Conservation (phyloP, 2,329 filamentous ascomycete species). For the Zopfia rhizophila region DNA sequence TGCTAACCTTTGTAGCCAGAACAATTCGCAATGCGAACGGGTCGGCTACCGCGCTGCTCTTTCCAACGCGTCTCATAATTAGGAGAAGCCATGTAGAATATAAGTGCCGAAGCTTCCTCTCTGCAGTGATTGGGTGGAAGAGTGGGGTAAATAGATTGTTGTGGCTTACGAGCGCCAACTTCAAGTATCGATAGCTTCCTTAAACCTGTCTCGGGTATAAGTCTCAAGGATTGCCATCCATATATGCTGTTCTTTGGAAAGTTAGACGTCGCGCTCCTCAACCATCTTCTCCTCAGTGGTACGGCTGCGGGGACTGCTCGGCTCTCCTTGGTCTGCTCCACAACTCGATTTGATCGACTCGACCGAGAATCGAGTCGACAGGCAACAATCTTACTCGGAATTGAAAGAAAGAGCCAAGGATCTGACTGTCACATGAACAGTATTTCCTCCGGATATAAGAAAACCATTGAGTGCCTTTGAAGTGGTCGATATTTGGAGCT, state of each 20-base stretch:
- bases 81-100: conserved; percentile 24
- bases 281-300: neutral
- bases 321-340: conserved; percentile 25
- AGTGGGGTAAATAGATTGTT: no score
- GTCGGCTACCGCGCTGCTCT: conserved; percentile 36
- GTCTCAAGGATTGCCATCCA: no score
- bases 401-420: neutral
- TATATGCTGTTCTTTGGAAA: no score
- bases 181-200: no score
- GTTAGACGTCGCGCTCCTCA: no score
- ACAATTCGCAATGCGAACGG: conserved; percentile 52
- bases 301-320: conserved; percentile 21
- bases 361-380: conserved; percentile 27
- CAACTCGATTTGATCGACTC: conserved; percentile 34
- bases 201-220: no score
- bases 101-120: conserved; percentile 3
- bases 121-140: no score
- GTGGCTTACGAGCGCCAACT: no score
- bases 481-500: no score
- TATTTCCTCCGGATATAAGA: no score
- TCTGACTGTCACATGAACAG: no score
- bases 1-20: conserved; percentile 47
- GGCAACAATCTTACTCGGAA: neutral
- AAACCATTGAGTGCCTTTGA: no score
- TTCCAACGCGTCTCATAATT: conserved; percentile 39